phyloP scores from a whole-genome alignment of 129 eudicot species.

The Dittrichia graveolens region DNA sequence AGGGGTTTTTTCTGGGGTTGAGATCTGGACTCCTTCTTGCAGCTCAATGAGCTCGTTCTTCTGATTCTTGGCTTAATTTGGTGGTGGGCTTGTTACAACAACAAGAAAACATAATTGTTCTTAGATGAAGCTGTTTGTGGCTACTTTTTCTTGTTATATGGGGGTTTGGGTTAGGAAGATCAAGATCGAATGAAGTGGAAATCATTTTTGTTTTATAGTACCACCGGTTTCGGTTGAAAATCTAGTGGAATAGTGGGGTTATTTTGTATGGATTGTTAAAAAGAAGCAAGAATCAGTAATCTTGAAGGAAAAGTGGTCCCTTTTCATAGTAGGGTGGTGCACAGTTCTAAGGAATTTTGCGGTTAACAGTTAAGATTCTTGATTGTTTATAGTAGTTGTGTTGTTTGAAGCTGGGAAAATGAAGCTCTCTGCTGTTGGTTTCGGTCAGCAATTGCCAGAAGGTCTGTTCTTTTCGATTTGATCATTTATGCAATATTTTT shows the following conservation, averaged over 20 bases:
- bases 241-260: conserved; percentile 37
- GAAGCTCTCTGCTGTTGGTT: conserved; percentile 70
- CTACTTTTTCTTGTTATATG: conserved; percentile 22
- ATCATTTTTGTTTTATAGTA: conserved; percentile 43
- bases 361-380: conserved; percentile 39
- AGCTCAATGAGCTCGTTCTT: not conserved
- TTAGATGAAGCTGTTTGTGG: conserved; percentile 31
- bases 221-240: conserved; percentile 59
- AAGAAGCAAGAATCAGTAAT: conserved; percentile 33
- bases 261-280: conserved; percentile 39
- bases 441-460: conserved; percentile 69
- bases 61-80: conserved; percentile 16
- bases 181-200: conserved; percentile 59
- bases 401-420: conserved; percentile 40
- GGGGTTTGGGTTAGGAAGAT: conserved; percentile 49
- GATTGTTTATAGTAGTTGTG: conserved; percentile 31
- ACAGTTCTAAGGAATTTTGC: conserved; percentile 30
- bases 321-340: conserved; percentile 22
- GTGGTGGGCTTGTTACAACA: conserved; percentile 12
- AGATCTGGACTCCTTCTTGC: conserved; percentile 29
- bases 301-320: conserved; percentile 41
- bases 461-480: conserved; percentile 38
- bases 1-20: conserved; percentile 15
- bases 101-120: conserved; percentile 6
- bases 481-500: conserved; percentile 10